These are phyloP conservation scores for Pulveroboletus sp. DNA, from an alignment of 768 basidiomycete species.

Conservation along the genomic window DNA sequence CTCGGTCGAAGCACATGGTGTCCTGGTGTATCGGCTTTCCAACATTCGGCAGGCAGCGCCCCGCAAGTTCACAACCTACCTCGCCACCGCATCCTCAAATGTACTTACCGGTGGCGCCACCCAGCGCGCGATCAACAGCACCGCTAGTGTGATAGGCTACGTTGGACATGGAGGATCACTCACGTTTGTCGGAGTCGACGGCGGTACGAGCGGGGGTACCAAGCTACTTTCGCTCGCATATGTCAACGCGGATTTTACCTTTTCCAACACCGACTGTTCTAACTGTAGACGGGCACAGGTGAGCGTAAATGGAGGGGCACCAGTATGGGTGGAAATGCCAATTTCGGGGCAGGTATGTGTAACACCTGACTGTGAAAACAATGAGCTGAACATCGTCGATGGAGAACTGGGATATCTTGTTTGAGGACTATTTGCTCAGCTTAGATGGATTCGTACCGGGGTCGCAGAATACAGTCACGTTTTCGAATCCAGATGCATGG, in stretches of 20 bases:
- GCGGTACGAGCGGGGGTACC: not conserved
- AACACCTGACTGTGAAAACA: too few relatives aligned
- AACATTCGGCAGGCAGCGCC: not conserved
- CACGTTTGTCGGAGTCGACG: slow-evolving; percentile 8
- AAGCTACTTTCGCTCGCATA: slow-evolving; percentile 5
- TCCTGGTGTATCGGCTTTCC: slow-evolving; percentile 4
- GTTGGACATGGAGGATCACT: slow-evolving; percentile 5
- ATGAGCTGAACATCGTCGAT: too few relatives aligned
- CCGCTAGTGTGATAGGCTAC: not conserved
- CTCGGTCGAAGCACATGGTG: slow-evolving; percentile 1
- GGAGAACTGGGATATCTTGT: slow-evolving; percentile 4
- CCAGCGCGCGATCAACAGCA: not conserved
- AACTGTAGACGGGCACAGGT: slow-evolving; percentile 9
- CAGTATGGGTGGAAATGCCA: slow-evolving; percentile 7
- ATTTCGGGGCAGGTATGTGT: slow-evolving; percentile 3
- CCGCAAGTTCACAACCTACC: not conserved
- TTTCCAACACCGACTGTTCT: slow-evolving; percentile 3
- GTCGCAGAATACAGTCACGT: not conserved
- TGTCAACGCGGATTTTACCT: slow-evolving; percentile 8
- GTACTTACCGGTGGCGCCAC: slow-evolving; percentile 1
- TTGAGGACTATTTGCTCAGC: slow-evolving; percentile 1
- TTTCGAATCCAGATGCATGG: slow-evolving; percentile 5
- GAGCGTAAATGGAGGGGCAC: slow-evolving; percentile 1
- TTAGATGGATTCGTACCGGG: slow-evolving; percentile 11
- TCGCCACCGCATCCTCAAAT: not conserved